A percentile compares a stretch with the other conserved stretches of the same genome.
Conservation (phyloP, 2,329 filamentous ascomycete species). For the Ceratocystis papillata region DNA sequence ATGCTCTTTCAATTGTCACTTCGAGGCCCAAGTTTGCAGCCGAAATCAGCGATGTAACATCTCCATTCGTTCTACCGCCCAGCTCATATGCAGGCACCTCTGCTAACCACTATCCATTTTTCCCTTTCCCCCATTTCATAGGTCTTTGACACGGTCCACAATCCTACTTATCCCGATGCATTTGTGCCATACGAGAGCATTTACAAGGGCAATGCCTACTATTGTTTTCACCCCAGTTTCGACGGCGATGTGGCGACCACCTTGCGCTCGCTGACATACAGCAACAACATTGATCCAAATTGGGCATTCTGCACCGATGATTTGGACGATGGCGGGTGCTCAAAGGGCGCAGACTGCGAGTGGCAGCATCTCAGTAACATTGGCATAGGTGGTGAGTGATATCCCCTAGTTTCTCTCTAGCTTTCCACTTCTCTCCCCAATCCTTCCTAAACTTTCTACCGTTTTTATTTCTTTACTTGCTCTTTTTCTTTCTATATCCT, state of each 20-base stretch:
- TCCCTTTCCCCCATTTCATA: neutral
- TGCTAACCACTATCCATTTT: neutral
- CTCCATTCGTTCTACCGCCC: neutral
- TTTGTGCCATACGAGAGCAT: slow-evolving; percentile 67
- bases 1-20: neutral
- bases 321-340: slow-evolving; percentile 57
- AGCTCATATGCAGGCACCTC: neutral
- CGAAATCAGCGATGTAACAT: slow-evolving; percentile 21
- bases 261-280: slow-evolving; percentile 84
- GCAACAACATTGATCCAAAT: slow-evolving; percentile 71
- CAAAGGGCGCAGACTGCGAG: slow-evolving; percentile 55
- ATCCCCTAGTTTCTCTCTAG: slow-evolving; percentile 18
- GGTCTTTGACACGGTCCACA: slow-evolving; percentile 18
- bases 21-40: slow-evolving; percentile 1
- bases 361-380: slow-evolving; percentile 72
- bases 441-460: no score
- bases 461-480: neutral
- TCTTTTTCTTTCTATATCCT: neutral
- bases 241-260: slow-evolving; percentile 59
- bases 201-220: slow-evolving; percentile 71
- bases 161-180: slow-evolving; percentile 20
- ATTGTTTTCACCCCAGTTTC: slow-evolving; percentile 78
- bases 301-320: slow-evolving; percentile 68
- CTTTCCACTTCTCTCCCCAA: neutral
- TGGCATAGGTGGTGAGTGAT: slow-evolving; percentile 60